Evolutionary conservation across 345 rosid species (phyloP), one percentile per base, ranked within the genome.

Genomic region (Moricandia moricandioides): DNA sequence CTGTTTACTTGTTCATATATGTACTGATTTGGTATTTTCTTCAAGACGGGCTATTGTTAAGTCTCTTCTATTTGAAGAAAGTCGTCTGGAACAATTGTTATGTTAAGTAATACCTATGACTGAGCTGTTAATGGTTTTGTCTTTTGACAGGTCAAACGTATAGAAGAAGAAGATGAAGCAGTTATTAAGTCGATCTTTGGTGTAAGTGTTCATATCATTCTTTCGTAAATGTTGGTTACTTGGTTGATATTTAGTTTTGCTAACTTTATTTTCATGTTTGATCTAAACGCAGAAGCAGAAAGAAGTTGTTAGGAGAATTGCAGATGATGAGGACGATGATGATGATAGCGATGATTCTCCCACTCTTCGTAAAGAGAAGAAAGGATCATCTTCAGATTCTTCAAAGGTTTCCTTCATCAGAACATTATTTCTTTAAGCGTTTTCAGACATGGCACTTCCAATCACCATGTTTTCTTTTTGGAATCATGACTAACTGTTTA

Each of bases 111-210:
- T 65, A n/a, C 60, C 2, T 8, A 34, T 33, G 57, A 59, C 64
- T 37, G 29, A 34, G 40, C 26, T 6, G 3, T 4, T 69, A 12
- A 59, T 65, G 40, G 5, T 37, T 40, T 33, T 24, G 24, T 31
- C 14, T 68, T 29, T 45, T 74, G 49, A 67, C 80, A 88, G 89
- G 87, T 82, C 75, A 83, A 84, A 77, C 83, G 81, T 69, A 52
- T 85, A 63, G 90, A 86, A 78, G 89, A 85, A 81, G 93, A 83
- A 70, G 91, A 88, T 72, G 88, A 87, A 79, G 89, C 88, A 10
- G 89, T 88, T 64, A 83, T 88, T 71, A 87, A 82, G 81, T 85
- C 88, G 7, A 81, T 86, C 68, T 88, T 88, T 72, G 75, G 83
- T 67, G 88, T 82, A 57, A 78, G 85, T 79, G 39, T 51, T 55